Conservation (phyloP, 768 basidiomycete genomes). For the Sarcodon sp. region DNA sequence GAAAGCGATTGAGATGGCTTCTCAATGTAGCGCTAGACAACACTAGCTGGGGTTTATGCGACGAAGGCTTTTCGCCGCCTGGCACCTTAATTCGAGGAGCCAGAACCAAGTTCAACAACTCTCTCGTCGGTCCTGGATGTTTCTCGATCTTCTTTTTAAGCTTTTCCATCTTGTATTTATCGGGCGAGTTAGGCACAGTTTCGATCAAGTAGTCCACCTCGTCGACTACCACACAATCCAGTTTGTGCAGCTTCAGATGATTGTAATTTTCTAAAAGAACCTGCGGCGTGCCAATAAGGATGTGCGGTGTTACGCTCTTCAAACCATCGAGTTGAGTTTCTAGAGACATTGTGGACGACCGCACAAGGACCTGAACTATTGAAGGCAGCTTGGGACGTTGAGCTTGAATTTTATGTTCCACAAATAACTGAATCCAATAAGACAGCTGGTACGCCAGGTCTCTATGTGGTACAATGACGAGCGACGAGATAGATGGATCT, state of each 20-base stretch:
- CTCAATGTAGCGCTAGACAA: slow-evolving; percentile 63
- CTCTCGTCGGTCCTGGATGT: slow-evolving; percentile 48
- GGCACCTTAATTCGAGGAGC: background rate
- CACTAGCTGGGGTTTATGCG: slow-evolving; percentile 41
- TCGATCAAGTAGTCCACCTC: slow-evolving; percentile 67
- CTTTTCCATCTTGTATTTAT: slow-evolving; percentile 24
- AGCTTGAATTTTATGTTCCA: slow-evolving; percentile 4
- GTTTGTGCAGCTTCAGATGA: slow-evolving; percentile 28
- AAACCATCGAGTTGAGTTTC: slow-evolving; percentile 25
- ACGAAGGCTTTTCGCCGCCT: background rate
- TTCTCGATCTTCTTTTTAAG: slow-evolving; percentile 25
- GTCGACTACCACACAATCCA: slow-evolving; percentile 57
- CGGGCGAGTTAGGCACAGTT: slow-evolving; percentile 29
- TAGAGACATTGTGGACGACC: slow-evolving; percentile 30
- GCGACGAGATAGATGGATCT: slow-evolving; percentile 29
- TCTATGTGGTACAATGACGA: slow-evolving; percentile 61
- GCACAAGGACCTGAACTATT: slow-evolving; percentile 49
- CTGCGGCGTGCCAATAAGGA: slow-evolving; percentile 63
- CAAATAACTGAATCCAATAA: slow-evolving; percentile 50
- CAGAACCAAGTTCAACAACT: slow-evolving; percentile 24
- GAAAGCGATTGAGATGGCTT: slow-evolving; percentile 34
- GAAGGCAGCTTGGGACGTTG: slow-evolving; percentile 18
- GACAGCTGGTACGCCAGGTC: slow-evolving; percentile 58
- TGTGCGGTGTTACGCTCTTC: slow-evolving; percentile 37
- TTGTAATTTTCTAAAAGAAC: slow-evolving; percentile 43